Base-by-base conservation (phyloP, 169 alveolate species). In the Eimeria falciformis region DNA sequence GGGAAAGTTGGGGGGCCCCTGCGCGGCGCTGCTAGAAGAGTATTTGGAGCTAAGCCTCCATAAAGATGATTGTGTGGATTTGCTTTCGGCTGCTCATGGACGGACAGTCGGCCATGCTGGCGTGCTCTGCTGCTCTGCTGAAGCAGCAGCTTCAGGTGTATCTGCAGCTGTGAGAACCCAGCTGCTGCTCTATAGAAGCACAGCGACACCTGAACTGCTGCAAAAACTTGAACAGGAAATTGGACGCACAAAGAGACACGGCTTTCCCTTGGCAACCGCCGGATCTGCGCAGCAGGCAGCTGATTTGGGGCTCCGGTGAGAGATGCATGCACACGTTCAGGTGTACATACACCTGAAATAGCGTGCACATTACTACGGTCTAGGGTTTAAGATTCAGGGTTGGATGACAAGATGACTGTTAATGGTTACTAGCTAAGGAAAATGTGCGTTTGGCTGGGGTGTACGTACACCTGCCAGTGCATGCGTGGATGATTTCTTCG, bases 1-100 rank as follows among this genome's bases (percentile, higher is more conserved):
- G 55, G 93, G 93, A 25, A 29, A 45, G 56, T 78, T 88, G n/a
- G 93, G 53, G 43, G 93, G 93, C 37, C 88, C 93, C 5, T 56
- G 79, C 14, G 93, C 81, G 9, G 93, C 78, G 23, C 79, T 40
- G 66, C 43, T 88, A 25, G 93, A 88, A 68, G 53, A 73, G 55
- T 81, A 73, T 66, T 69, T 88, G 27, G 75, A 45, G 43, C 23
- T 45, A 6, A 27, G 88, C 23, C 55, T 88, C 66, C 33, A 71
- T 66, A 79, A 79, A 79, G 69, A 73, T n/a, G 81, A 88, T 55
- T 47, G 78, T 53, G 93, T 73, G 58, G 82, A 88, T 18, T 62
- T 88, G 50, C 37, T 79, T 56, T 66, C 47, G 47, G 87, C 68
- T 29, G 83, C 93, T 9, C 82, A 69, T 23, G 93, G 93, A 27